Base-by-base conservation (phyloP, 768 basidiomycete species). In the Kondoa subrosea region DNA sequence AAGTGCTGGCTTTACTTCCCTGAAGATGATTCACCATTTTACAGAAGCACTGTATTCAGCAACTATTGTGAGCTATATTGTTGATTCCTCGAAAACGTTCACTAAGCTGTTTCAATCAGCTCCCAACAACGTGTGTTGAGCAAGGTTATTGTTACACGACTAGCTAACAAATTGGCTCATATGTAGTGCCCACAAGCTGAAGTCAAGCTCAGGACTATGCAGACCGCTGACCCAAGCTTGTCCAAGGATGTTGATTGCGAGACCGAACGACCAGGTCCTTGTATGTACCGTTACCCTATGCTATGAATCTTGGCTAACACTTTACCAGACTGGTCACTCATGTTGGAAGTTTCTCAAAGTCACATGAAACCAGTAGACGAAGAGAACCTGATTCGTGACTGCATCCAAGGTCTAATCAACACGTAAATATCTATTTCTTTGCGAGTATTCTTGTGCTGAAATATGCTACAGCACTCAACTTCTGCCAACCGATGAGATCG, bases 1-100 rank as follows among this genome's bases (percentile, higher is more conserved):
- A 78, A 77, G 70, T 79, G 77, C 74, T 64, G 68, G 27, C 67
- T 64, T 67, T 75, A 75, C 72, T 75, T 75, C 75, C 78, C 78
- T 14, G 78, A 78, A 71, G 27, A 27, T 32, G 73, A 78, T 72
- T 74, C 75, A n/a, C 78, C 78, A 17, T 79, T 78, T 75, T 79
- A 79, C 73, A 75, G 78, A 34, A 76, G 76, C 16, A 79, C 78
- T 64, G 77, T 79, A 68, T 79, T 79, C 72, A 77, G 76, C 68
- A 78, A 78, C 75, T 79, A 79, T 71, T 77, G 61, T 63, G 61
- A 33, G 61, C 34, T 3, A 14, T 25, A 4, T 25, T 59, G 29
- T 16, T 31, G 30, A 8, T 17, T 16, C 16, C 34, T 63, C 14
- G 3, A 26, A 32, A 31, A 27, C 34, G 15, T 27, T 21, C 3